Evolutionary conservation across 2,329 filamentous ascomycete genomes (phyloP).

Genomic region (Phaeosphaeria sp.): DNA sequence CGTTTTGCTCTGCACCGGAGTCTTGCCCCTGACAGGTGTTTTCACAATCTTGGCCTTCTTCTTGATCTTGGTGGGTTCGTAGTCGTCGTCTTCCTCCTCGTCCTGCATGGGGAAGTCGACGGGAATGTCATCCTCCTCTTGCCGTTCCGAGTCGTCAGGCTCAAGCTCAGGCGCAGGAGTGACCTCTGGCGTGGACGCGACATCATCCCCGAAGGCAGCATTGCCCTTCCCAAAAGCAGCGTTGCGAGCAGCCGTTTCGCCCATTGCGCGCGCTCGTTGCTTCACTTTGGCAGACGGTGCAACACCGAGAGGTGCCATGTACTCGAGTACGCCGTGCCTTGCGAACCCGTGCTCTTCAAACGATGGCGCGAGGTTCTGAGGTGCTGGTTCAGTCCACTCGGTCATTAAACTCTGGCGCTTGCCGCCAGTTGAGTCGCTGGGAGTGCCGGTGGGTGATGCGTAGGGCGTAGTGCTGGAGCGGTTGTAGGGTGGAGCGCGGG

Average conservation of each 20-base stretch:
- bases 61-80: slow-evolving; percentile 45
- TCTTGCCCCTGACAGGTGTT: slow-evolving; percentile 44
- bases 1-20: slow-evolving; percentile 43
- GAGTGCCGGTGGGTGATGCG: slow-evolving; percentile 37
- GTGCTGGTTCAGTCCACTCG: slow-evolving; percentile 64
- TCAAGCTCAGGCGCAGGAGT: slow-evolving; percentile 49
- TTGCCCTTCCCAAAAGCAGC: slow-evolving; percentile 52
- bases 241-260: slow-evolving; percentile 44
- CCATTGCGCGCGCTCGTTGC: slow-evolving; percentile 58
- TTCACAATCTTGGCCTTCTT: slow-evolving; percentile 40
- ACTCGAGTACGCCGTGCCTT: slow-evolving; percentile 77
- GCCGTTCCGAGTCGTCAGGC: slow-evolving; percentile 47
- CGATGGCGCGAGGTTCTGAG: slow-evolving; percentile 65
- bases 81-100: slow-evolving; percentile 57
- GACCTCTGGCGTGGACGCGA: slow-evolving; percentile 55
- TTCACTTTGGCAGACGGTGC: slow-evolving; percentile 70
- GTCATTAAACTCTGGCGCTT: slow-evolving; percentile 50
- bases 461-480: slow-evolving; percentile 46
- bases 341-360: slow-evolving; percentile 79
- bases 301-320: slow-evolving; percentile 82
- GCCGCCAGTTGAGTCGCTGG: slow-evolving; percentile 35
- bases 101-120: slow-evolving; percentile 41
- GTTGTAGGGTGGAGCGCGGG: slow-evolving; percentile 37
- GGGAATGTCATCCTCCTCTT: slow-evolving; percentile 46
- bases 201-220: slow-evolving; percentile 46